phyloP scores from a whole-genome alignment of 805 yeast species.

The Schwanniomyces sp. region DNA sequence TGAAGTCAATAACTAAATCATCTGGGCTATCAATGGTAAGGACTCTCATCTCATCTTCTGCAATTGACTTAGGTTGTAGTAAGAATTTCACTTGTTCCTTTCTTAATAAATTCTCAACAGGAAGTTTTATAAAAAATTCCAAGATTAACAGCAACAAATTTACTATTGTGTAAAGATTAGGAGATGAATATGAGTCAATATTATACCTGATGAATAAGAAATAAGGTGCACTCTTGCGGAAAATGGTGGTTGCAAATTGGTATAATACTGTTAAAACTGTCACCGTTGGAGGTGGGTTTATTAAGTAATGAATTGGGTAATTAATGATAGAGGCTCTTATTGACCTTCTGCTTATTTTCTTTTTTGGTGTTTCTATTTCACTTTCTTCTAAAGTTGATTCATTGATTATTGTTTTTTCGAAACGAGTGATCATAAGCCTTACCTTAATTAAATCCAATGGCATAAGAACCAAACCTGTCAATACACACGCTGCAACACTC shows the following conservation, averaged over 20 bases:
- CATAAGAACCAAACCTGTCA: conserved; percentile 70
- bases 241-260: conserved; percentile 57
- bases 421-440: conserved; percentile 68
- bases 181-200: conserved; percentile 65
- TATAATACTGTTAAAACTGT: conserved; percentile 55
- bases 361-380: background rate
- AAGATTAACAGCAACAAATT: conserved; percentile 60
- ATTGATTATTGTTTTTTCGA: conserved; percentile 29
- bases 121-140: conserved; percentile 76
- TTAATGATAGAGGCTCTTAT: conserved; percentile 63
- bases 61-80: conserved; percentile 35
- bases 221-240: conserved; percentile 67
- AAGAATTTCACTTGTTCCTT: conserved; percentile 79
- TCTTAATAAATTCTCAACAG: conserved; percentile 81
- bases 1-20: conserved; percentile 56
- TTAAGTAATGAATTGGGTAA: conserved; percentile 55
- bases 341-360: conserved; percentile 50
- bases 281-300: conserved; percentile 52
- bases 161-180: conserved; percentile 56
- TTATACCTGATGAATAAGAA: conserved; percentile 58
- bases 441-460: conserved; percentile 84
- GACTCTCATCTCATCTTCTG: conserved; percentile 36
- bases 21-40: conserved; percentile 45
- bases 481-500: conserved; percentile 67
- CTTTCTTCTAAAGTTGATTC: conserved; percentile 1